These are phyloP conservation scores for Fusarium nelsonii DNA, from an alignment of 2,329 filamentous ascomycete species.

Conservation along the genomic window DNA sequence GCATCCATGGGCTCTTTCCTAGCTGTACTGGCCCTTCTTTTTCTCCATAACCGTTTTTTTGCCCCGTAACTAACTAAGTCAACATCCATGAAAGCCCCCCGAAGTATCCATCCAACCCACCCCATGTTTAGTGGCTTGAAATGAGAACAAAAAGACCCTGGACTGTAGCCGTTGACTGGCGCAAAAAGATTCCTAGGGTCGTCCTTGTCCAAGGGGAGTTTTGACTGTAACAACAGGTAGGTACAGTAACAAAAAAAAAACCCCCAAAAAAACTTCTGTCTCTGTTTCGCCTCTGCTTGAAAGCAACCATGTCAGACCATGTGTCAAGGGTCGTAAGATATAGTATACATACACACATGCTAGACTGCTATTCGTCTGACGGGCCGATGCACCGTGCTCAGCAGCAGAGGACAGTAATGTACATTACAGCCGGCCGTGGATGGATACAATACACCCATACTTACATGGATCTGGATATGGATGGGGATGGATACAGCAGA, in stretches of 20 bases:
- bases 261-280: not conserved
- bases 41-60: constrained; percentile 25
- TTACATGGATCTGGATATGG: not conserved
- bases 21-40: not conserved
- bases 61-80: constrained; percentile 26
- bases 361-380: constrained; percentile 42
- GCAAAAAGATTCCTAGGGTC: constrained; percentile 32
- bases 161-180: constrained; percentile 20
- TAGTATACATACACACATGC: not conserved
- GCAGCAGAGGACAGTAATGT: constrained; percentile 16
- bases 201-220: constrained; percentile 21
- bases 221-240: not conserved
- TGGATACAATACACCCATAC: not conserved
- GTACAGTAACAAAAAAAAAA: not conserved
- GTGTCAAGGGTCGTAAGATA: constrained; percentile 45
- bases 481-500: not conserved
- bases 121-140: constrained; percentile 22
- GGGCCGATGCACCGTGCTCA: constrained; percentile 49
- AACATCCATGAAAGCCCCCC: constrained; percentile 22
- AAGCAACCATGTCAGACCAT: constrained; percentile 49
- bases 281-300: not conserved
- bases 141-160: constrained; percentile 26
- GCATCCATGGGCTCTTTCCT: not conserved
- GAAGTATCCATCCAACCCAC: constrained; percentile 3
- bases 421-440: not conserved